These are phyloP conservation scores for Spathaspora passalidarum DNA, from an alignment of 805 yeast species.

Conservation along the genomic window DNA sequence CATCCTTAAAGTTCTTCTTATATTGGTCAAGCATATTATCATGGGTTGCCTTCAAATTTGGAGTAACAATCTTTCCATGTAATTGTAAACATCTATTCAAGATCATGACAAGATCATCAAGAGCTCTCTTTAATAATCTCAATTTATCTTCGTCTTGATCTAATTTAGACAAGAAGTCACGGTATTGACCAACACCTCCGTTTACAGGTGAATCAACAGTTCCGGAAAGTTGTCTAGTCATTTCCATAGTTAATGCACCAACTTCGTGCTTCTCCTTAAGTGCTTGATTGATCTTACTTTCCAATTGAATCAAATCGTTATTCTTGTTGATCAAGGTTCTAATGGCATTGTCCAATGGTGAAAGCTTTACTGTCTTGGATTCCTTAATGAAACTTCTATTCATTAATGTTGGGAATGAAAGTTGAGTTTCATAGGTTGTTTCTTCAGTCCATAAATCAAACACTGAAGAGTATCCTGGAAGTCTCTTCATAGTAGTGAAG, in stretches of 20 bases:
- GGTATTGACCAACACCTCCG: conserved; percentile 86
- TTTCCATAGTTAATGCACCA: conserved; percentile 52
- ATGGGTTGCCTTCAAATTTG: conserved; percentile 59
- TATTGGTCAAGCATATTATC: conserved; percentile 62
- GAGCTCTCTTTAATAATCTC: conserved; percentile 46
- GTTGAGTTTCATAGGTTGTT: conserved; percentile 67
- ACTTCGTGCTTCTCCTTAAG: conserved; percentile 49
- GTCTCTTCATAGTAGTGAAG: conserved; percentile 65
- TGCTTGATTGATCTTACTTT: conserved; percentile 54
- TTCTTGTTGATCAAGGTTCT: conserved; percentile 64
- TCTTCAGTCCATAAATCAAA: conserved; percentile 88
- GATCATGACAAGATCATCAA: conserved; percentile 65
- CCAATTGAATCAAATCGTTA: conserved; percentile 68
- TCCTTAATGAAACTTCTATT: conserved; percentile 70
- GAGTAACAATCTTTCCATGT: conserved; percentile 64
- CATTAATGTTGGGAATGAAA: conserved; percentile 85
- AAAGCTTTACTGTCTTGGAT: conserved; percentile 49
- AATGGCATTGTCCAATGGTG: conserved; percentile 85
- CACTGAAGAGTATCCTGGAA: conserved; percentile 71
- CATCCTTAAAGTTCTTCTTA: conserved; percentile 63
- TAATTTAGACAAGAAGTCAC: conserved; percentile 54
- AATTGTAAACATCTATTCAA: conserved; percentile 63
- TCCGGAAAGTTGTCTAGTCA: conserved; percentile 73
- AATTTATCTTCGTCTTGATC: conserved; percentile 29
- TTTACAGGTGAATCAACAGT: conserved; percentile 91